Conservation (phyloP, 352 stramenopile species). For the Globisporangium parvum region DNA sequence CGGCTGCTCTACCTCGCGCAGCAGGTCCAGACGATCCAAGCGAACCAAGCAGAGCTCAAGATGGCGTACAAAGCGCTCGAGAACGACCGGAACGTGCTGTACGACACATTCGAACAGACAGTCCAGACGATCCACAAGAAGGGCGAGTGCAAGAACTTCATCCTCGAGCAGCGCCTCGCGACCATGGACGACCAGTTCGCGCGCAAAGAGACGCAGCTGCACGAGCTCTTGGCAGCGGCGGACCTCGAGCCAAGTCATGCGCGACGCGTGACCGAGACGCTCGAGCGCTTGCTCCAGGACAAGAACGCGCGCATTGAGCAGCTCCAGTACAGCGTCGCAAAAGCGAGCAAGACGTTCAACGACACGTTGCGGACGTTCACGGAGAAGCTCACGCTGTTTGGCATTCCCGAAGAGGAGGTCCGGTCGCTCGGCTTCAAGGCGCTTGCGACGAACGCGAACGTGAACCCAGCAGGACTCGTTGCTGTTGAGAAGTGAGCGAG, state of each 20-base stretch:
- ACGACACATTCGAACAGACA: constrained; percentile 88
- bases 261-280: constrained; percentile 53
- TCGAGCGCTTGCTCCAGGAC: constrained; percentile 53
- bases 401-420: constrained; percentile 72
- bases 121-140: constrained; percentile 89
- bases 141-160: constrained; percentile 88
- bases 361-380: constrained; percentile 69
- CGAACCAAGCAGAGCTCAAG: constrained; percentile 62
- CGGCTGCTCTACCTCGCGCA: constrained; percentile 72
- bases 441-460: constrained; percentile 43
- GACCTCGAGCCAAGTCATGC: constrained; percentile 72
- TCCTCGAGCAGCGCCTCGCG: constrained; percentile 79
- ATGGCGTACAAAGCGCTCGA: constrained; percentile 71
- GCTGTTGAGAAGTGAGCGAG: constrained; percentile 24
- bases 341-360: constrained; percentile 76
- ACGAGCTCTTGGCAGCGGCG: constrained; percentile 64
- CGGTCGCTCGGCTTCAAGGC: constrained; percentile 56
- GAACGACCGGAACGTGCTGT: constrained; percentile 83
- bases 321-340: constrained; percentile 60
- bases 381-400: constrained; percentile 57
- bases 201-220: constrained; percentile 64
- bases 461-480: constrained; percentile 69
- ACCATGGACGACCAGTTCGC: constrained; percentile 70
- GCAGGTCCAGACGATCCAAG: constrained; percentile 58
- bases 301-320: constrained; percentile 55